A percentile compares a stretch with the other conserved stretches of the same genome.
Conservation (phyloP, 768 basidiomycete genomes). For the Phaeotremella fagi region DNA sequence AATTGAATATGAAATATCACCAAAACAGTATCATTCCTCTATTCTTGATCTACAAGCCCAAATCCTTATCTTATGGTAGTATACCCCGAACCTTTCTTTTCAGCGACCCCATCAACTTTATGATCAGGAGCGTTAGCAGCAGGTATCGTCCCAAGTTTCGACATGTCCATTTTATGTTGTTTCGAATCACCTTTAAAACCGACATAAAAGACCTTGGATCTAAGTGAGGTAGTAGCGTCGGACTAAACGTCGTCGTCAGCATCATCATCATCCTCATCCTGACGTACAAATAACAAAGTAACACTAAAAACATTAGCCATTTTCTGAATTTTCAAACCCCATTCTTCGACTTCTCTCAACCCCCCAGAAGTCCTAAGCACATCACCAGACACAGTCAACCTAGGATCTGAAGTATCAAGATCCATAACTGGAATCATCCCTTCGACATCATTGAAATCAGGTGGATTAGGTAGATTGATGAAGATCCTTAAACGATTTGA, state of each 20-base stretch:
- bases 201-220: slow-evolving; percentile 32
- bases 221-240: slow-evolving; percentile 24
- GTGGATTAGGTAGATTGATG: slow-evolving; percentile 40
- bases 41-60: too few relatives aligned
- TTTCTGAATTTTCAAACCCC: slow-evolving; percentile 47
- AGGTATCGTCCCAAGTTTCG: slow-evolving; percentile 63
- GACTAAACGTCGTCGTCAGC: slow-evolving; percentile 13
- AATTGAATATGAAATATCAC: too few relatives aligned
- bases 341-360: slow-evolving; percentile 44
- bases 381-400: background rate
- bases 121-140: slow-evolving; percentile 78
- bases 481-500: slow-evolving; percentile 38
- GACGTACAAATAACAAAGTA: slow-evolving; percentile 42
- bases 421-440: slow-evolving; percentile 42
- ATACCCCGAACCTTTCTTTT: slow-evolving; percentile 46
- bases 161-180: slow-evolving; percentile 35
- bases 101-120: slow-evolving; percentile 43
- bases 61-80: slow-evolving; percentile 44
- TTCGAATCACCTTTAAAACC: slow-evolving; percentile 45
- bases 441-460: slow-evolving; percentile 44
- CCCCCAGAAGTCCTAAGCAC: slow-evolving; percentile 28
- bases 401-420: slow-evolving; percentile 26
- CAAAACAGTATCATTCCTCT: too few relatives aligned
- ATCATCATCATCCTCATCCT: background rate
- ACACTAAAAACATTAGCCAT: slow-evolving; percentile 44